Percentiles rank a stretch among this genome's conserved stretches.
Conservation (phyloP, 495 filamentous ascomycete genomes). For the Neurospora tetrasperma region DNA sequence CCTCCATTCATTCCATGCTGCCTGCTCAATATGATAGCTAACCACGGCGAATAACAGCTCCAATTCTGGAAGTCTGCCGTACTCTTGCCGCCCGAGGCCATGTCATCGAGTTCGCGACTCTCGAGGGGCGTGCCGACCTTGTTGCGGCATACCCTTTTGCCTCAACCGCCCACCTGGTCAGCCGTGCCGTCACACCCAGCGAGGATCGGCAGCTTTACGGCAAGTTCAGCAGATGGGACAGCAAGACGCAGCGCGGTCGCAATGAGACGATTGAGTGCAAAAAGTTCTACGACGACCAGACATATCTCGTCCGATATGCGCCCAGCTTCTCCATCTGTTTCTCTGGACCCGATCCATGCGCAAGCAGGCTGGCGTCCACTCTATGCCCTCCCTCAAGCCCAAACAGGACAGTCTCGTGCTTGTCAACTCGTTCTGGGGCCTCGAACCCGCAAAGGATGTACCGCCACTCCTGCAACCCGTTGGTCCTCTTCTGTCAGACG, state of each 20-base stretch:
- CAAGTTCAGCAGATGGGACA: slow-evolving; percentile 23
- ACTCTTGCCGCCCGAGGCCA: slow-evolving; percentile 28
- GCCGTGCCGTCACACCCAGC: slow-evolving; percentile 10
- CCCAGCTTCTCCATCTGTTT: slow-evolving; percentile 16
- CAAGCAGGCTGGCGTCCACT: slow-evolving; percentile 16
- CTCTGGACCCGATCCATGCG: slow-evolving; percentile 25
- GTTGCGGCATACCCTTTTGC: slow-evolving; percentile 21
- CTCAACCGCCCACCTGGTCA: slow-evolving; percentile 10
- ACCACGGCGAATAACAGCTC: slow-evolving; percentile 9
- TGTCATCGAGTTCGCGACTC: slow-evolving; percentile 28
- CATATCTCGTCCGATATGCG: slow-evolving; percentile 14
- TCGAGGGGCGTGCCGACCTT: slow-evolving; percentile 27
- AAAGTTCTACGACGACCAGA: slow-evolving; percentile 22
- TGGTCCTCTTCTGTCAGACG: slow-evolving; percentile 26
- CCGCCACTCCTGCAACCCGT: slow-evolving; percentile 25
- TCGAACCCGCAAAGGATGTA: slow-evolving; percentile 30
- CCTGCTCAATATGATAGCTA: not conserved
- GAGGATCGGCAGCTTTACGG: slow-evolving; percentile 18
- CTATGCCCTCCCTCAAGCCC: slow-evolving; percentile 9
- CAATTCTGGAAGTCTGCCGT: slow-evolving; percentile 29
- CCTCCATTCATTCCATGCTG: not conserved
- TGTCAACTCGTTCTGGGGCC: slow-evolving; percentile 33
- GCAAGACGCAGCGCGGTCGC: slow-evolving; percentile 15
- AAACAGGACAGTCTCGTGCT: slow-evolving; percentile 33
- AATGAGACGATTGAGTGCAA: slow-evolving; percentile 21